Evolutionary conservation across 2,329 filamentous ascomycete genomes (phyloP), one percentile per base, ranked within the genome.

Genomic region (Cadophora malorum): DNA sequence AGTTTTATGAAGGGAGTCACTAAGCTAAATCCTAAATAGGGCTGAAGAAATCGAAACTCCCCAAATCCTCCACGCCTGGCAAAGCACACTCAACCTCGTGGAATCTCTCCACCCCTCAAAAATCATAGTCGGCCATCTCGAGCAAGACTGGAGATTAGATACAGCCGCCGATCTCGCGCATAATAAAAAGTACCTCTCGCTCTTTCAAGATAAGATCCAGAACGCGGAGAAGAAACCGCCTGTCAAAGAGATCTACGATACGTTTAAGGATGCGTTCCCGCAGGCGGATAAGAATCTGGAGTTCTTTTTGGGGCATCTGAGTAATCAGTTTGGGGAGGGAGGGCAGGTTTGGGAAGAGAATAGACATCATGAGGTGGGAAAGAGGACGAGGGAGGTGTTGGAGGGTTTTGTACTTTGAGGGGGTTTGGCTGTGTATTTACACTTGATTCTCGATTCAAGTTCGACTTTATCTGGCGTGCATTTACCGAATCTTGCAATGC

Each of bases 351-450:
- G 85, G 19, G 85, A 85, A 23, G 88, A 91, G 77, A 91, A 89
- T 72, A 85, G 86, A 67, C 83, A 88, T 75, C 89, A 90, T 49
- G 88, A 88, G 74, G 80, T 91, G 23, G 89, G 88, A 14, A 83
- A 86, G 71, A 86, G 86, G 74, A 90, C 91, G 76, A 91, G 89
- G 0, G 82, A 91, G 3, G 94, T 97, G 72, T 85, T 97, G 62
- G 94, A 97, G 78, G 64, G 64, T 21, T 62, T 64, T 64, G 52
- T 49, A 35, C 25, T 56, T 41, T 62, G 55, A 59, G n/a, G 53
- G 33, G 21, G 1, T 59, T 1, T 59, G 50, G 28, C 28, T 28
- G 28, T 28, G 28, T 28, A 28, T 28, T 5, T 28, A 28, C 5
- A 28, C 28, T 28, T 28, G 5, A 28, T 28, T 28, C 28, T 28